Evolutionary conservation across 1,284 basidiomycete genomes (phyloP), one percentile per base, ranked within the genome.

Genomic region (Fomitopsis schrenkii): DNA sequence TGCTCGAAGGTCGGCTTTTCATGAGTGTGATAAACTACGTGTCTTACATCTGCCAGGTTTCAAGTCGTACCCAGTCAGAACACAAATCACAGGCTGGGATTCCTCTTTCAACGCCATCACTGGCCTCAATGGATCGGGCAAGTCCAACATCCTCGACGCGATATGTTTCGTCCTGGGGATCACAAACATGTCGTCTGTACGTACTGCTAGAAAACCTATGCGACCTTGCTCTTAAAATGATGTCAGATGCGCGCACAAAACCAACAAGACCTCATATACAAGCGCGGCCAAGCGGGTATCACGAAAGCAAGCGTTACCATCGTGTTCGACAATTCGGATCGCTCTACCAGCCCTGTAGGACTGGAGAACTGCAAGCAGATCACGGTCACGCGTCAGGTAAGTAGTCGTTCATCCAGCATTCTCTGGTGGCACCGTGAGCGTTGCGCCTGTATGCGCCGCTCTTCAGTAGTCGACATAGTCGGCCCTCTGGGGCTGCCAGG

Each of bases 261-360:
- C 76, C 90, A 97, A 68, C 94, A 96, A 76, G 97, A 99, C 74
- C 86, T 99, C 67, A 98, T 99, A 63, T 97, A 97, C 83, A 97
- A 93, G 76, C 94, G 97, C 52, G 97, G 97, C 3, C 96, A 98
- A 74, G 97, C 97, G 10, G 97, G 97, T 19, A 84, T 99, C 63
- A 96, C 94, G 4, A 97, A 97, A 79, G 97, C 97, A 0, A 97
- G 94, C 63, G 97, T 99, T 2, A 98, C 97, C 15, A 95, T 99
- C 70, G 96, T 99, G 1, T 99, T 99, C 74, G 95, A 99, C 82
- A 99, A 99, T 74, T 93, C 94, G n/a, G 95, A 99, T 74, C 83
- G 87, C 35, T 81, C 85, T 19, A 95, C 87, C 63, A 94, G 93
- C 65, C 97, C 96, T 0, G 83, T 91, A 1, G 95, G 95, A 1